Conservation (phyloP, 768 basidiomycete genomes). For the Trametes gibbosa region DNA sequence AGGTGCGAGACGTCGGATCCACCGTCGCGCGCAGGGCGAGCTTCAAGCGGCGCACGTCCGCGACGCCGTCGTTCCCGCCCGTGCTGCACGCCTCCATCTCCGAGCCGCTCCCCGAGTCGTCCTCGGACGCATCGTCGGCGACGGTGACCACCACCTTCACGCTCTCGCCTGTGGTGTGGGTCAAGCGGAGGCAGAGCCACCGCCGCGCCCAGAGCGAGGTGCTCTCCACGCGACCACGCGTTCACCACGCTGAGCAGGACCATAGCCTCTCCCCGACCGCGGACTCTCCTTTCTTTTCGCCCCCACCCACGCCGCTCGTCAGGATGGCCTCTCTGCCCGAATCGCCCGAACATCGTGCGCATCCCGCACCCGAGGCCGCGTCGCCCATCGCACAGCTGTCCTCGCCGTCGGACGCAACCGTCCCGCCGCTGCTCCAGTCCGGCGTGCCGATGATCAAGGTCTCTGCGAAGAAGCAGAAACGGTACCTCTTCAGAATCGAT, state of each 20-base stretch:
- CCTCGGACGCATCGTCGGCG: neutral
- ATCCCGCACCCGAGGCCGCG: neutral
- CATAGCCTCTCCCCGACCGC: neutral
- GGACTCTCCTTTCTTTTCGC: neutral
- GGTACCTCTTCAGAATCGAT: slow-evolving; percentile 66
- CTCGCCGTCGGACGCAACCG: slow-evolving; percentile 38
- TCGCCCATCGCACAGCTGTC: slow-evolving; percentile 15
- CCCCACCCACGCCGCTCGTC: slow-evolving; percentile 1
- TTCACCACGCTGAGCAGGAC: slow-evolving; percentile 6
- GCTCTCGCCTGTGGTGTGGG: slow-evolving; percentile 13
- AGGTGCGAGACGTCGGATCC: slow-evolving; percentile 20
- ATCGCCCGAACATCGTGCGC: neutral
- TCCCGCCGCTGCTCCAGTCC: slow-evolving; percentile 55
- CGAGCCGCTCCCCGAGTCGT: neutral
- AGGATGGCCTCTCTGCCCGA: slow-evolving; percentile 16
- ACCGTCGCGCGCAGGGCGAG: slow-evolving; percentile 17
- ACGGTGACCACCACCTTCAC: neutral
- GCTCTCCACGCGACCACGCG: slow-evolving; percentile 17
- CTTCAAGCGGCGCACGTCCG: slow-evolving; percentile 9
- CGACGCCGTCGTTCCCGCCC: neutral
- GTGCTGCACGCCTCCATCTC: neutral
- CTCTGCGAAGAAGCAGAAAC: slow-evolving; percentile 73
- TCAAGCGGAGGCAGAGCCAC: slow-evolving; percentile 17
- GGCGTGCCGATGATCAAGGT: slow-evolving; percentile 84
- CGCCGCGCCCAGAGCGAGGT: slow-evolving; percentile 22